Conservation (phyloP, 148 eudicot genomes). For the Chenopodium formosanum region DNA sequence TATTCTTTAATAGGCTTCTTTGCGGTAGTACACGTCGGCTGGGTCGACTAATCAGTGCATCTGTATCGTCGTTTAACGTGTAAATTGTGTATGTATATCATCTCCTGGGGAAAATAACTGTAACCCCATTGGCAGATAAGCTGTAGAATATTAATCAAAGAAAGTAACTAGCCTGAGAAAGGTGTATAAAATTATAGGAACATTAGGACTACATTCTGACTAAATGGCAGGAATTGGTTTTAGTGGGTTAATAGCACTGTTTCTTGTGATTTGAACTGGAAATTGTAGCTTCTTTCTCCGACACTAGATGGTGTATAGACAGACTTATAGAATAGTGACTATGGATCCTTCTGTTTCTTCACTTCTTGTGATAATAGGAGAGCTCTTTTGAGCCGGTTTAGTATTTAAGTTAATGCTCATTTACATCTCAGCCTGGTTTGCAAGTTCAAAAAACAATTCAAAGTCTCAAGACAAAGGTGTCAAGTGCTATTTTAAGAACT, state of each 20-base stretch:
- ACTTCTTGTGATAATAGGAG: too few species aligned
- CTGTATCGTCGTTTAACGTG: not conserved
- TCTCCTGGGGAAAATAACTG: constrained; percentile 4
- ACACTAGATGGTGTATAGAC: too few species aligned
- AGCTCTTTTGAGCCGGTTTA: too few species aligned
- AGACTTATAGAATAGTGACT: not conserved
- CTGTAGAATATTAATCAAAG: not conserved
- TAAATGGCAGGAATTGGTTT: not conserved
- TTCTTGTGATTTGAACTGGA: not conserved
- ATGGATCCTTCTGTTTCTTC: too few species aligned
- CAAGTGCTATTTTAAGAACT: too few species aligned
- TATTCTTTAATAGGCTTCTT: not conserved
- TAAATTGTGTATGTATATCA: constrained; percentile 7
- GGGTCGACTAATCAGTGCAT: not conserved
- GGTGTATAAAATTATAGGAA: constrained; percentile 5
- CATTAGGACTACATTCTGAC: not conserved
- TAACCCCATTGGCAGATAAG: not conserved
- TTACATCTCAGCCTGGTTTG: too few species aligned
- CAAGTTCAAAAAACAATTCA: too few species aligned
- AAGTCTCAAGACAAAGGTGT: too few species aligned
- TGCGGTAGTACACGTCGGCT: not conserved
- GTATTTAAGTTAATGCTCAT: too few species aligned
- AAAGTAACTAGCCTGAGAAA: not conserved
- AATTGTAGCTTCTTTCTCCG: not conserved
- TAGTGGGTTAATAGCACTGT: not conserved